Evolutionary conservation across 2,329 filamentous ascomycete genomes (phyloP).

Genomic region (Neocucurbitaria cava): DNA sequence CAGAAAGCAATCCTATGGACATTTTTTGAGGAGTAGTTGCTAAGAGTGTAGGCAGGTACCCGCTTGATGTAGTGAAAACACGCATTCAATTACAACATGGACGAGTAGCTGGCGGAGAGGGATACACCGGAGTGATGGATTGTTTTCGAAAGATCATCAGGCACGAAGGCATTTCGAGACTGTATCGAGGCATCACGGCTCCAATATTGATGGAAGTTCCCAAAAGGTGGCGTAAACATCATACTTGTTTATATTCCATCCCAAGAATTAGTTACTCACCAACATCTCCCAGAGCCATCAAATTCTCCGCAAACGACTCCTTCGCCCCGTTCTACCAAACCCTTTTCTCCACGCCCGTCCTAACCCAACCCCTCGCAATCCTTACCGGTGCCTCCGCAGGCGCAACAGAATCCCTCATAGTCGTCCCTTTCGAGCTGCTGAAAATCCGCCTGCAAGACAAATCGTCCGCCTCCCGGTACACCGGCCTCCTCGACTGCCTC

Average conservation of each 20-base stretch:
- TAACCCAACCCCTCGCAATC: constrained; percentile 37
- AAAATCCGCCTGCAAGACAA: constrained; percentile 42
- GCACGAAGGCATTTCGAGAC: constrained; percentile 29
- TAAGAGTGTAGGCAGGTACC: constrained; percentile 42
- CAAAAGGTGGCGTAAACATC: constrained; percentile 22
- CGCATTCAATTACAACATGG: constrained; percentile 41
- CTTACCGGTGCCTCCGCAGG: constrained; percentile 39
- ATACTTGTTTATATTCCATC: no score
- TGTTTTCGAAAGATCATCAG: constrained; percentile 38
- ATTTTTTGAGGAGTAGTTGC: constrained; percentile 2
- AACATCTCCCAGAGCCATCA: constrained; percentile 28
- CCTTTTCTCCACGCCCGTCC: constrained; percentile 24
- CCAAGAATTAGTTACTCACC: no score
- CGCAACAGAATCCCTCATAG: constrained; percentile 39
- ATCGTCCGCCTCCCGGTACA: constrained; percentile 35
- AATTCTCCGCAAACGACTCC: constrained; percentile 42
- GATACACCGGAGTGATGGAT: constrained; percentile 37
- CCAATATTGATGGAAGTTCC: constrained; percentile 43
- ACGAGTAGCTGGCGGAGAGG: constrained; percentile 21
- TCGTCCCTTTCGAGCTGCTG: constrained; percentile 40
- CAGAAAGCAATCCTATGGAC: not conserved
- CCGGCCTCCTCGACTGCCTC: constrained; percentile 34
- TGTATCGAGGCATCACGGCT: constrained; percentile 42
- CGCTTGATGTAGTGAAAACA: constrained; percentile 43
- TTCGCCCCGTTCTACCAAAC: constrained; percentile 34